Conservation (phyloP, 2,329 filamentous ascomycete species). For the Phyllosticta citriasiana region DNA sequence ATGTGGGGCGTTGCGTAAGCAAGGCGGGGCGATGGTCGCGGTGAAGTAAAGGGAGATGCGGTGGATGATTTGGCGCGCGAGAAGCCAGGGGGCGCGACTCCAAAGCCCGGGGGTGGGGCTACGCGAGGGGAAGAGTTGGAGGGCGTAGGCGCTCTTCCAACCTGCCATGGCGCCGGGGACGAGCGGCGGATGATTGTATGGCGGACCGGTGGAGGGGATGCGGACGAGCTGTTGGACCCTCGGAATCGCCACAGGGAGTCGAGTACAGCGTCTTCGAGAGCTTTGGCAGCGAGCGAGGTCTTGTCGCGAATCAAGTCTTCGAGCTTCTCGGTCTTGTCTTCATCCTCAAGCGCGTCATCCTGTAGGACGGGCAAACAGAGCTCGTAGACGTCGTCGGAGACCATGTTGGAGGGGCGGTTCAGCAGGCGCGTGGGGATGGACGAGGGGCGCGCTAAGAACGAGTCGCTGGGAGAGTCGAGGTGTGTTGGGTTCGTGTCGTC, state of each 20-base stretch:
- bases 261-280: constrained; percentile 81
- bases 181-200: constrained; percentile 82
- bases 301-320: constrained; percentile 76
- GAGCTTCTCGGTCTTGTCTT: constrained; percentile 87
- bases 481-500: neutral
- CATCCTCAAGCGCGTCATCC: constrained; percentile 73
- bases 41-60: constrained; percentile 86
- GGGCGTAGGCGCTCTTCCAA: constrained; percentile 64
- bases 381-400: constrained; percentile 87
- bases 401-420: constrained; percentile 48
- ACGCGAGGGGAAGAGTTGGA: constrained; percentile 73
- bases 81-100: constrained; percentile 61
- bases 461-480: constrained; percentile 89
- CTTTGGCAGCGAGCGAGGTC: constrained; percentile 62
- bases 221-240: constrained; percentile 49
- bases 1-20: constrained; percentile 83
- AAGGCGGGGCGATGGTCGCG: constrained; percentile 82
- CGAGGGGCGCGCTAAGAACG: neutral
- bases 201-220: constrained; percentile 75
- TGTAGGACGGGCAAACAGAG: constrained; percentile 82
- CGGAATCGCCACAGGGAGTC: constrained; percentile 84
- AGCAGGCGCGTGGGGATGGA: neutral
- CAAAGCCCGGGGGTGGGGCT: constrained; percentile 71
- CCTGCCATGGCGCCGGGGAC: constrained; percentile 89
- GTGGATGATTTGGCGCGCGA: constrained; percentile 64